These are phyloP conservation scores for Aurinia saxatilis DNA, from an alignment of 345 rosid genomes.

Conservation along the genomic window DNA sequence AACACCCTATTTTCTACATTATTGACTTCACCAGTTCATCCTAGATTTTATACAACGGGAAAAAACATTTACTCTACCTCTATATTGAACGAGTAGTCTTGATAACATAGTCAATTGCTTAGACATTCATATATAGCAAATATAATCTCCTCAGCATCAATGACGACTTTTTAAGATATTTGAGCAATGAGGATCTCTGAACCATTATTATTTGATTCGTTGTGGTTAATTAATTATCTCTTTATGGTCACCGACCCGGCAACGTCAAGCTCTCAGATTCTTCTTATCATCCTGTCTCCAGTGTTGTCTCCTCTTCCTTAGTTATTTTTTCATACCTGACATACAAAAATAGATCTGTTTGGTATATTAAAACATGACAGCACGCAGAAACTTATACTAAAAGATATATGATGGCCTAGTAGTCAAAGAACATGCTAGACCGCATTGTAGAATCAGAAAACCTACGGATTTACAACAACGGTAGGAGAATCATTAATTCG, in stretches of 20 bases:
- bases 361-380: conserved; percentile 15
- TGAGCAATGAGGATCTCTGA: too few species aligned
- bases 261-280: background rate
- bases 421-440: background rate
- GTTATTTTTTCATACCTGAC: conserved; percentile 9
- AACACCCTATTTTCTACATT: too few species aligned
- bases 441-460: conserved; percentile 15
- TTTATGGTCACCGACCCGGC: background rate
- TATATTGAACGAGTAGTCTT: too few species aligned
- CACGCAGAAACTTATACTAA: conserved; percentile 9
- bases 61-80: too few species aligned
- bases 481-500: conserved; percentile 10
- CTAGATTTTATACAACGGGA: too few species aligned
- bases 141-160: too few species aligned
- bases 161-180: too few species aligned
- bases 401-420: conserved; percentile 3
- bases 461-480: conserved; percentile 18
- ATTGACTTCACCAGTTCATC: too few species aligned
- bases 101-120: too few species aligned
- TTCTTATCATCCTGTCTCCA: conserved; percentile 9
- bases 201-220: too few species aligned
- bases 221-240: background rate
- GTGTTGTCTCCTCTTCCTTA: conserved; percentile 8
- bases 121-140: too few species aligned
- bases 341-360: background rate